Base-by-base conservation (phyloP, 768 basidiomycete genomes). In the Rhizopogon roseolus region DNA sequence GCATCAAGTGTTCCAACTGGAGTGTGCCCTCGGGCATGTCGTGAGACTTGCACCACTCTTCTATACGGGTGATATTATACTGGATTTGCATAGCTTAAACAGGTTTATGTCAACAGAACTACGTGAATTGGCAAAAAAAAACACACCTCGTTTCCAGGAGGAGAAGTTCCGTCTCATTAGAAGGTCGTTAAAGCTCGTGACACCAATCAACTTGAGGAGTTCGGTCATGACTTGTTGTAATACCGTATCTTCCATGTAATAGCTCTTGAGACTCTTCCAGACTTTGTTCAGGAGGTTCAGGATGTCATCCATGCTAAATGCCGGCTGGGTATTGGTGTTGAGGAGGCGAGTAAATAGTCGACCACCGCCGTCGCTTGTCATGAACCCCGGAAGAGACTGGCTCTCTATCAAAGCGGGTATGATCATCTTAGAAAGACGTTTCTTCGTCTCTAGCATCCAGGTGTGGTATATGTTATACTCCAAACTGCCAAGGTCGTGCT, bases 391-490 rank as follows among this genome's bases (percentile, higher is more conserved):
- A 42, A 99, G 76, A 19, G 96, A 96, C 67, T 98, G 97, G 59
- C 91, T 95, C 71, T 98, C 97, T 62, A 98, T 94, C 56, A 98
- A 72, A 4, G 97, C 97, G n/a, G 97, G 97, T 54, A 99, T 93
- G 41, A 98, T 90, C 94, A 98, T 98, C 78, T 98, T 98, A 43
- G 84, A 79, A 39, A 99, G 76, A 54, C 86, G 88, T 75, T 93
- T 95, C 84, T 98, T 99, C 38, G 93, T 90, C 74, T 98, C 97
- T 53, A 90, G 75, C 93, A 99, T 98, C 91, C 93, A 98, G 0
- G 96, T 98, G 69, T 98, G 96, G 70, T 98, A 98, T 71, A 99
- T 96, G 77, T 99, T 99, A 78, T 98, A 98, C 74, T 99, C 96
- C 65, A 99, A 76, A 57, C 90, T 93, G 72, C 98, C 97, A 41